Base-by-base conservation (phyloP, 495 filamentous ascomycete species). In the Aspergillus avenaceus region DNA sequence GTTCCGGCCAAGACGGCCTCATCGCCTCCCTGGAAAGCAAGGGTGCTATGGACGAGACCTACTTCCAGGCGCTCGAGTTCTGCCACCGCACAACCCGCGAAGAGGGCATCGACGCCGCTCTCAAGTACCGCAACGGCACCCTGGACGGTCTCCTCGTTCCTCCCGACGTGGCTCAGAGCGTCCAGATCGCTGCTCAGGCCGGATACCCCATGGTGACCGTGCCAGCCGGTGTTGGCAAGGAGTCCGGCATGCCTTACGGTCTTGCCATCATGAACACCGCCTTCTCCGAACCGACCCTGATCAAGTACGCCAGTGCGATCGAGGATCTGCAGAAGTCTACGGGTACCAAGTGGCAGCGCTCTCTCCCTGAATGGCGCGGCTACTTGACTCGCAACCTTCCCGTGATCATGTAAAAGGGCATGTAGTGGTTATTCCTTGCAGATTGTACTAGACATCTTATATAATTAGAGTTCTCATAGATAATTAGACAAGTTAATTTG, bases 191-290 rank as follows among this genome's bases (percentile, higher is more conserved):
- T 6, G 76, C 76, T 7, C 75, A 78, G 62, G 76, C 76, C 26
- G 85, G 85, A 1, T 89, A 90, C 62, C 86, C 85, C 1, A 74
- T 86, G 48, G 69, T 90, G 52, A 88, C 84, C 3, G 58, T 90
- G 0, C 86, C 86, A 0, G 84, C 77, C 2, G 80, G 78, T 12
- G 64, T 75, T 9, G 70, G 75, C 55, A 45, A 65, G 23, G 62
- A 48, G 18, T 85, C 72, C 1, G 82, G 84, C 9, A 86, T 90
- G 80, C 84, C 84, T 1, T 87, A 83, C 58, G 85, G 86, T 0
- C 61, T 90, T 19, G 82, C 76, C 2, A 67, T 90, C 31, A 80
- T 88, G 76, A 65, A 70, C 26, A 85, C 83, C 3, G 85, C 85
- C 1, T 88, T 75, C 63, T 74, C 72, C 3, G 86, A 90, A 61